Percentiles rank a stretch among this genome's conserved stretches.
phyloP scores from a whole-genome alignment of 331 rosid genomes.

The Acacia pycnantha region DNA sequence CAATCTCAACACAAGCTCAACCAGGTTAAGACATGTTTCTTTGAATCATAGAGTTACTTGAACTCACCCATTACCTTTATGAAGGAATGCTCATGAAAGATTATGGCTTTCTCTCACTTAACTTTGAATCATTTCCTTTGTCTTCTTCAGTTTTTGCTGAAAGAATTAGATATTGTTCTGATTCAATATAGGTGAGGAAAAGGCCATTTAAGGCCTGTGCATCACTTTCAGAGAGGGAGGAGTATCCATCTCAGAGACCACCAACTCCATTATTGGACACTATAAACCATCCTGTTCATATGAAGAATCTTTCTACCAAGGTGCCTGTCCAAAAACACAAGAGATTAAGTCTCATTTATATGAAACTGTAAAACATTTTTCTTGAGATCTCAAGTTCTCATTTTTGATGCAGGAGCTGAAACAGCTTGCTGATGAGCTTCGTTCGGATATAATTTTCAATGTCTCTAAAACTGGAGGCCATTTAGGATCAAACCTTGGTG shows the following conservation, averaged over 20 bases:
- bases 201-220: conserved; percentile 51
- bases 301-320: conserved; percentile 85
- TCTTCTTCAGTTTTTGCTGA: conserved; percentile 20
- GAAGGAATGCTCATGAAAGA: not conserved
- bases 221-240: conserved; percentile 63
- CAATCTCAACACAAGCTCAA: conserved; percentile 37
- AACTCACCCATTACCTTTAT: conserved; percentile 13
- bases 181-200: conserved; percentile 51
- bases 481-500: conserved; percentile 93
- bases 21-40: conserved; percentile 48
- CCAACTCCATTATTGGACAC: conserved; percentile 94
- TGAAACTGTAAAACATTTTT: not conserved
- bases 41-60: not conserved
- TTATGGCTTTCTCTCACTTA: not conserved
- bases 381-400: not conserved
- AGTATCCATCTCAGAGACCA: conserved; percentile 64
- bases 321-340: conserved; percentile 33
- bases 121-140: conserved; percentile 10
- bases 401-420: conserved; percentile 73
- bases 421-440: conserved; percentile 81
- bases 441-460: conserved; percentile 92
- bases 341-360: conserved; percentile 7
- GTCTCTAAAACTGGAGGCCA: conserved; percentile 99
- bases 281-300: conserved; percentile 80
- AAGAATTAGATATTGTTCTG: conserved; percentile 36